Base-by-base conservation (phyloP, 2,329 filamentous ascomycete species). In the Neonectria hederae region DNA sequence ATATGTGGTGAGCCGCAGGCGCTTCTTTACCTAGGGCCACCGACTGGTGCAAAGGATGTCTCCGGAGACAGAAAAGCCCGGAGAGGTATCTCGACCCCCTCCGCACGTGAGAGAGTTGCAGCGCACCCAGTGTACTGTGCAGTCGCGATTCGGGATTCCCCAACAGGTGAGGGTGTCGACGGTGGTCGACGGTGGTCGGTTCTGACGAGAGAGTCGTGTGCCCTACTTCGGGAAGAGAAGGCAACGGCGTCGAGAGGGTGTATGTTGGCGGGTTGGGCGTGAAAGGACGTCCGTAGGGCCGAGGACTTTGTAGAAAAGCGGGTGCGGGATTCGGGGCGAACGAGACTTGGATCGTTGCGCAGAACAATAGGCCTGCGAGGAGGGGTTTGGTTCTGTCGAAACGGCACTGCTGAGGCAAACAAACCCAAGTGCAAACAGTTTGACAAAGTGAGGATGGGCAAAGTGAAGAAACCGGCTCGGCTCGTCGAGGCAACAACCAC, bases 51-150 rank as follows among this genome's bases (percentile, higher is more conserved):
- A 64, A 55, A 67, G n/a, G 53, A 70, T 55, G 61, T 67, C 68
- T 66, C 65, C 62, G 63, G 59, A 67, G 59, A 67, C 43, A 62
- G 49, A n/a, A 42, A 66, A 65, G 65, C 63, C 66, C 64, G 58
- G 68, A 65, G 56, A 67, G 65, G 62, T 68, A 63, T 71, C 69
- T 73, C 63, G 71, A 73, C 68, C 67, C 72, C 69, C 66, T 73
- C 66, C 65, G 54, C 66, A 66, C 59, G 46, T 65, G 63, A 60
- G 66, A 74, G 69, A 72, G 65, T 62, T 63, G 64, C 65, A 68
- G 59, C 65, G 65, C 72, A 74, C 72, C 67, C 65, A 63, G 54
- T 59, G 64, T 70, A 66, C 69, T 68, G 62, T 58, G 62, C 54
- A 69, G 62, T 64, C 56, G 65, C 42, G 66, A 42, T 67, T 68